Percentiles rank a stretch among this genome's conserved stretches.
Evolutionary conservation across 352 stramenopile genomes (phyloP).

Genomic region (Phytopythium chamaehyphon): DNA sequence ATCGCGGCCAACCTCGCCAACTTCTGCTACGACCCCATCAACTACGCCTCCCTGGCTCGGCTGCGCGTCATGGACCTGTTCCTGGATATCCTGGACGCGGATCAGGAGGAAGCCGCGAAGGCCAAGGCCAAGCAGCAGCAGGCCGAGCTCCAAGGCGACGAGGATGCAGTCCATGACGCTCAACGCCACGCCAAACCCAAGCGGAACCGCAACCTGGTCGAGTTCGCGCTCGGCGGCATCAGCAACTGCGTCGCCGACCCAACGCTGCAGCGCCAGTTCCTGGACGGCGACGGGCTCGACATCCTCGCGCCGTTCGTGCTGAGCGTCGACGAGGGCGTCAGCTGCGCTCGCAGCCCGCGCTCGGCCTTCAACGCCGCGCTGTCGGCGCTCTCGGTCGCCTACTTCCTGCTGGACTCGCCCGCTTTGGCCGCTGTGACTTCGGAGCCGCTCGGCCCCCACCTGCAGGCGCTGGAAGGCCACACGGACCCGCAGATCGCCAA

Average conservation of each 20-base stretch:
- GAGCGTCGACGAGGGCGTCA: slow-evolving; percentile 1
- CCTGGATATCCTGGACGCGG: slow-evolving; percentile 61
- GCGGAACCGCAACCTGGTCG: slow-evolving; percentile 34
- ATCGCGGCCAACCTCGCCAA: slow-evolving; percentile 79
- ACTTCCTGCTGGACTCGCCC: slow-evolving; percentile 64
- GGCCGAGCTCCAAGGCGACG: neutral
- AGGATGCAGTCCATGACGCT: neutral
- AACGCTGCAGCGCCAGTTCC: slow-evolving; percentile 49
- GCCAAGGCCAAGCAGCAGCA: too few species aligned
- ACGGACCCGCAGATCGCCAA: slow-evolving; percentile 44
- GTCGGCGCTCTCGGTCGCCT: slow-evolving; percentile 52
- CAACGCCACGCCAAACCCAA: neutral
- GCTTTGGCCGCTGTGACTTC: slow-evolving; percentile 39
- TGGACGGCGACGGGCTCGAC: slow-evolving; percentile 39
- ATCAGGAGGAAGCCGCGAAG: slow-evolving; percentile 17
- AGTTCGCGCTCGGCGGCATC: slow-evolving; percentile 73
- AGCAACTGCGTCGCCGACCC: slow-evolving; percentile 73
- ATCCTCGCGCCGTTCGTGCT: slow-evolving; percentile 41
- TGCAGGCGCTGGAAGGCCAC: slow-evolving; percentile 29
- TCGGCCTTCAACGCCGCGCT: slow-evolving; percentile 42
- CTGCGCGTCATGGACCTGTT: slow-evolving; percentile 75
- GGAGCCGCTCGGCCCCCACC: slow-evolving; percentile 22
- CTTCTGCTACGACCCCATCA: slow-evolving; percentile 86
- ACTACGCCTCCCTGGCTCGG: slow-evolving; percentile 49
- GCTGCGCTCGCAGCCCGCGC: neutral